A percentile compares a stretch with the other conserved stretches of the same genome.
These are phyloP conservation scores for Botrytis squamosa DNA, from an alignment of 2,329 filamentous ascomycete genomes.

Conservation along the genomic window DNA sequence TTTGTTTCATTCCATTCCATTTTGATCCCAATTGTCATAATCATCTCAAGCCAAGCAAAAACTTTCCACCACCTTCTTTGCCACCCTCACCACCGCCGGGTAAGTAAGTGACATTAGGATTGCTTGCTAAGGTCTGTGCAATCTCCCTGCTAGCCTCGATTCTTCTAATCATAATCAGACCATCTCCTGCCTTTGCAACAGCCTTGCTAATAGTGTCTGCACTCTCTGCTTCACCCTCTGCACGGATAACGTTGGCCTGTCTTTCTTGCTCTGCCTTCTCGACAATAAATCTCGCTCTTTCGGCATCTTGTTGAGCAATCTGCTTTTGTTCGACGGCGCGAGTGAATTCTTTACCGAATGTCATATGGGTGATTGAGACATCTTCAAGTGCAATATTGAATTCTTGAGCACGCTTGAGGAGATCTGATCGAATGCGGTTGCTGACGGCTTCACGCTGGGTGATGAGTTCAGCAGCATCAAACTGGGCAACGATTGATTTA, in stretches of 20 bases:
- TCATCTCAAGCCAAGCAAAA: constrained; percentile 63
- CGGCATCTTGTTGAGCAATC: constrained; percentile 98
- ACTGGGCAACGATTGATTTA: constrained; percentile 97
- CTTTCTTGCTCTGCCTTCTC: constrained; percentile 98
- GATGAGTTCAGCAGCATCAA: constrained; percentile 97
- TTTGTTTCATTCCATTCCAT: constrained; percentile 9
- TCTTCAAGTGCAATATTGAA: constrained; percentile 99
- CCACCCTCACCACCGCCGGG: constrained; percentile 72
- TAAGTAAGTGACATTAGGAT: constrained; percentile 95
- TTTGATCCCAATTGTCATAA: constrained; percentile 19
- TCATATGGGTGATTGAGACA: constrained; percentile 99
- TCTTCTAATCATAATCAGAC: constrained; percentile 90
- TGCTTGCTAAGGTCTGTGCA: constrained; percentile 80
- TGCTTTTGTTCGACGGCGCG: constrained; percentile 99
- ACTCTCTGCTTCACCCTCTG: constrained; percentile 95
- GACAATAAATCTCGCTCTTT: constrained; percentile 95
- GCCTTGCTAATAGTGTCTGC: constrained; percentile 94
- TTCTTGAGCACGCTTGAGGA: constrained; percentile 87
- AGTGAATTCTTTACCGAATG: constrained; percentile 98
- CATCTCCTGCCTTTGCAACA: constrained; percentile 89
- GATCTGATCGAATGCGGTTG: constrained; percentile 87
- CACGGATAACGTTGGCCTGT: constrained; percentile 96
- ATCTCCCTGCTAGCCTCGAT: constrained; percentile 98
- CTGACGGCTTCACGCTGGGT: constrained; percentile 97
- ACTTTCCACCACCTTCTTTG: constrained; percentile 51